Evolutionary conservation across 805 yeast species (phyloP), one percentile per base, ranked within the genome.

Genomic region (Wickerhamomyces chaumierensis): DNA sequence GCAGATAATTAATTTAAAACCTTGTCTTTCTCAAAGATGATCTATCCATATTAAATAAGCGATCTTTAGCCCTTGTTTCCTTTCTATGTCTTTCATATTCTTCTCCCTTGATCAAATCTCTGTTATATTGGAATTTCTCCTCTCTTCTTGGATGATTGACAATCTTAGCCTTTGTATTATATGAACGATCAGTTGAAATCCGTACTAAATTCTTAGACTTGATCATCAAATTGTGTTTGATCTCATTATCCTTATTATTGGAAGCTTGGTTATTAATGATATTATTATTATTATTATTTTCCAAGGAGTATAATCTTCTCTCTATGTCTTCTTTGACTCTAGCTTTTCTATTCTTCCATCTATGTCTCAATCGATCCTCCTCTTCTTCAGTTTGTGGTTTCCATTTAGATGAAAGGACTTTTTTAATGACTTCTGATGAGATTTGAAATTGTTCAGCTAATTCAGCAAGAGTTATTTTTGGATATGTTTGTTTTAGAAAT

Each of bases 331-430:
- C 31, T 36, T 61, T 56, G 7, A 65, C 57, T 25, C 62, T 55
- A 29, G 54, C 63, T 9, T 73, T 73, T 48, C 81, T 61, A 29
- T 57, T 61, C 23, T 54, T 57, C 77, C 84, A 81, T 44, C 90
- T 66, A 15, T 60, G 58, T 25, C 63, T 57, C 2, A 68, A 36
- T 15, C 69, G 53, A 5, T 57, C 66, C 31, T 63, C 69, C 42
- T 78, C 83, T n/a, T 66, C 68, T 1, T 62, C 68, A 4, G 57
- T 64, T 18, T 28, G 25, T 0, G 95, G 95, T 15, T 55, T 59
- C 94, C 95, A 88, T 31, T 69, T 74, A 5, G 90, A 78, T 53
- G 75, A 78, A 46, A 88, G 55, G 16, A 88, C 85, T 45, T 95
- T 70, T 42, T 95, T 65, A 2, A 87, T 71, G 0, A 88, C 83